phyloP scores from a whole-genome alignment of 371 early-diverging fungal species.

The Scutellospora calospora region DNA sequence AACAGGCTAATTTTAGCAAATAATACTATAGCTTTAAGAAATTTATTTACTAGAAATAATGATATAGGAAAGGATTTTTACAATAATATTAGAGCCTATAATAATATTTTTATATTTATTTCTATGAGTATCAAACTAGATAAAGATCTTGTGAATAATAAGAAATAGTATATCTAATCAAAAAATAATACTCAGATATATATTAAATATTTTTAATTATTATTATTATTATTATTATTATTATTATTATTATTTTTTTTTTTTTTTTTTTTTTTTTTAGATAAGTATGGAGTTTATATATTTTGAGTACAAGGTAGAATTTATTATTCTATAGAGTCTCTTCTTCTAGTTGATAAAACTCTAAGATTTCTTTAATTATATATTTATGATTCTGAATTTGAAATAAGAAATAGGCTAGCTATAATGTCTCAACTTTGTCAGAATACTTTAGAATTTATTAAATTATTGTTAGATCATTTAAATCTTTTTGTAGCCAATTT shows the following conservation, averaged over 20 bases:
- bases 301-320: slow-evolving; percentile 43
- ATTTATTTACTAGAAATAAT: no score
- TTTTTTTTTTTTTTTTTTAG: no score
- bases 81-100: slow-evolving; percentile 36
- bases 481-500: no score
- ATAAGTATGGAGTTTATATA: slow-evolving; percentile 37
- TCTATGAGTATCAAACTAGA: slow-evolving; percentile 44
- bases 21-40: no score
- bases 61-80: no score
- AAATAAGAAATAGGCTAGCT: slow-evolving; percentile 3
- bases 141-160: neutral
- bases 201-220: no score
- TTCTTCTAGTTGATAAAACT: neutral
- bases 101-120: slow-evolving; percentile 41
- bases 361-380: slow-evolving; percentile 42
- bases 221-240: no score
- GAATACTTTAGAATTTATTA: no score
- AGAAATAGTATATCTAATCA: neutral
- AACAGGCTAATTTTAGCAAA: no score
- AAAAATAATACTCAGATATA: no score
- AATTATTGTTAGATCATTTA: no score
- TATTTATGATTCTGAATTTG: slow-evolving; percentile 39
- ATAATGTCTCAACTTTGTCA: neutral
- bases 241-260: no score
- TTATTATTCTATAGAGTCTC: slow-evolving; percentile 36